Evolutionary conservation across 2,329 filamentous ascomycete species (phyloP).

Genomic region (Talaromyces sp.): DNA sequence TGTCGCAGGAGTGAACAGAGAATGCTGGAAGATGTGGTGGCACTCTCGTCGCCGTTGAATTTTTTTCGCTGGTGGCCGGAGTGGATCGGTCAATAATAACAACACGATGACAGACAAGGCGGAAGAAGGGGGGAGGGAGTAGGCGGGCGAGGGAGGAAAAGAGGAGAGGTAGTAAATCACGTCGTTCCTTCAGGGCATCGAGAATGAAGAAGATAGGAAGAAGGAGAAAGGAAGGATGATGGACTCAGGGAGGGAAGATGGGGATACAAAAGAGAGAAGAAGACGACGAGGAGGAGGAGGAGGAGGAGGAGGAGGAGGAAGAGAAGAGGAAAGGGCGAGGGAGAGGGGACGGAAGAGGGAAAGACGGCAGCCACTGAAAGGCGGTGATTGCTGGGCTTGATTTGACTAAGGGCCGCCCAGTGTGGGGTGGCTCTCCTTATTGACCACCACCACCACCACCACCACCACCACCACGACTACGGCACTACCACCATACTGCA

Average conservation of each 20-base stretch:
- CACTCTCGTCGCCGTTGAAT: conserved; percentile 3
- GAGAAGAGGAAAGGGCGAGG: not conserved
- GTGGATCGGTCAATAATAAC: conserved; percentile 4
- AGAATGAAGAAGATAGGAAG: not conserved
- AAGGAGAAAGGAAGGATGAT: not conserved
- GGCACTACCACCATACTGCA: not conserved
- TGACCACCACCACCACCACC: not conserved
- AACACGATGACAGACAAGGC: not conserved
- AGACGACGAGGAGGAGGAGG: not conserved
- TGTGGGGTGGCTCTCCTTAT: conserved; percentile 3
- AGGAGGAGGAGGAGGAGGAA: not conserved
- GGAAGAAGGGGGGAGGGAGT: conserved; percentile 3
- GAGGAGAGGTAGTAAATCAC: not conserved
- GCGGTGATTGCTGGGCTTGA: not conserved
- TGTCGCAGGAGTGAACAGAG: conserved; percentile 2
- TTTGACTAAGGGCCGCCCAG: not conserved
- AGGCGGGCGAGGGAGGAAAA: not conserved
- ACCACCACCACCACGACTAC: not conserved
- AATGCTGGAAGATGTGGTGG: not conserved
- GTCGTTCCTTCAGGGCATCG: not conserved
- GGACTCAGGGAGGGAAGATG: not conserved
- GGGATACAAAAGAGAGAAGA: not conserved
- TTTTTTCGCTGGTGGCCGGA: conserved; percentile 8
- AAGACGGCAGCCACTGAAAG: conserved; percentile 6
- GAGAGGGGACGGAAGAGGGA: not conserved